These are phyloP conservation scores for Fragaria iinumae DNA, from an alignment of 306 rosid species.

Conservation along the genomic window DNA sequence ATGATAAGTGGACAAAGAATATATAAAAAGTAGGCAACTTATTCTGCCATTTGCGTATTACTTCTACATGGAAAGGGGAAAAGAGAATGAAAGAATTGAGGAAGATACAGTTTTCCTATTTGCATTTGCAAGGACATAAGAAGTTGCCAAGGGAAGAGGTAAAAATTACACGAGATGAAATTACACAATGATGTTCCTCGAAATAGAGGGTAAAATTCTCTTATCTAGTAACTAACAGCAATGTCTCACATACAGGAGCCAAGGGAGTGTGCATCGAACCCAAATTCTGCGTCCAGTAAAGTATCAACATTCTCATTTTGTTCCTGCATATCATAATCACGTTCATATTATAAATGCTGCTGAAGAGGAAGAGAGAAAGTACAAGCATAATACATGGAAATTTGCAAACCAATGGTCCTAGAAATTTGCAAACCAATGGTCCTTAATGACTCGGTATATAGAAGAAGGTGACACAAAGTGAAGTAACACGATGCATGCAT, in stretches of 20 bases:
- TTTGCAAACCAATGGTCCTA: neutral
- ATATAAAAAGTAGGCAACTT: neutral
- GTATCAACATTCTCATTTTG: slow-evolving; percentile 36
- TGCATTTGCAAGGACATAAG: slow-evolving; percentile 23
- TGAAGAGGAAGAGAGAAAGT: neutral
- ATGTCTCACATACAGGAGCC: slow-evolving; percentile 62
- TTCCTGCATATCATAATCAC: slow-evolving; percentile 48
- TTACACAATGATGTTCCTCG: slow-evolving; percentile 28
- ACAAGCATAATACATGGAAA: neutral
- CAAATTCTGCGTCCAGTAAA: slow-evolving; percentile 55
- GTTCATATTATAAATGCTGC: slow-evolving; percentile 15
- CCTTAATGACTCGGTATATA: neutral
- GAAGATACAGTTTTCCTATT: slow-evolving; percentile 15
- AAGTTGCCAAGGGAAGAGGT: slow-evolving; percentile 13
- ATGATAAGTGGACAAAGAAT: neutral
- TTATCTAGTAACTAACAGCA: slow-evolving; percentile 15
- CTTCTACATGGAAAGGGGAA: slow-evolving; percentile 15
- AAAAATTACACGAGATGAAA: slow-evolving; percentile 28
- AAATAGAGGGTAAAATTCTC: slow-evolving; percentile 15
- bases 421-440: neutral
- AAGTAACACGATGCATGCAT: neutral
- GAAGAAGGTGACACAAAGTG: neutral
- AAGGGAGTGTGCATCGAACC: slow-evolving; percentile 46
- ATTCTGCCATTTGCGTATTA: slow-evolving; percentile 6
- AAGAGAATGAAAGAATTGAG: slow-evolving; percentile 16